These are phyloP conservation scores for Agrostemma githago DNA, from an alignment of 148 eudicot genomes.

Conservation along the genomic window DNA sequence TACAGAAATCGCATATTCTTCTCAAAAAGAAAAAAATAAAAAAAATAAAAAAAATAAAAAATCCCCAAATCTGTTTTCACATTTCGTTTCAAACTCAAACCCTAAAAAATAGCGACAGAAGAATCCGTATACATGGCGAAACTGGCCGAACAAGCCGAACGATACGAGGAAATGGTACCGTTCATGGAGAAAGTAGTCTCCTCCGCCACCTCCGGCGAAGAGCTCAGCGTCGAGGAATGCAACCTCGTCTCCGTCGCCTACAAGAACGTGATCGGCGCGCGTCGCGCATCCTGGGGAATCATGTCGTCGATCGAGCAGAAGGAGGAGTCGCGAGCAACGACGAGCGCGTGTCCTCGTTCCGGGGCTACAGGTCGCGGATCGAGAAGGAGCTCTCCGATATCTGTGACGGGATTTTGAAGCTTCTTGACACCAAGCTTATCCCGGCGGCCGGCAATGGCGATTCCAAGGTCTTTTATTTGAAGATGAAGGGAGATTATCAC, in stretches of 20 bases:
- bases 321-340: constrained; percentile 63
- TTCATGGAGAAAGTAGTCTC: constrained; percentile 57
- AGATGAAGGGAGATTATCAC: too few species aligned
- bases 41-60: too few species aligned
- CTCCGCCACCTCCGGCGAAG: constrained; percentile 37
- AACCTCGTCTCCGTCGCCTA: constrained; percentile 66
- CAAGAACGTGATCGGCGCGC: constrained; percentile 68
- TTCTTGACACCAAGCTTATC: too few species aligned
- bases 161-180: constrained; percentile 69
- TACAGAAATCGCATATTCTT: too few species aligned
- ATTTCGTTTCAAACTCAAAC: not conserved
- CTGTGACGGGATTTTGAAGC: too few species aligned
- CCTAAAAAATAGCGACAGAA: constrained; percentile 34
- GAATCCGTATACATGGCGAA: constrained; percentile 69
- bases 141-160: constrained; percentile 65
- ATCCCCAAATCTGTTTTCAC: too few species aligned
- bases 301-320: constrained; percentile 64
- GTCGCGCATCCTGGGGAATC: constrained; percentile 63
- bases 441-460: too few species aligned
- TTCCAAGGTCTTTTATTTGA: too few species aligned
- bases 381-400: too few species aligned
- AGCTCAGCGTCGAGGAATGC: constrained; percentile 57
- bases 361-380: too few species aligned
- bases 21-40: too few species aligned
- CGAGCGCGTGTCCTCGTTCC: too few species aligned